Percentiles rank a stretch among this genome's conserved stretches.
Evolutionary conservation across 2,329 filamentous ascomycete species (phyloP).

Genomic region (Penicillium polonicum): DNA sequence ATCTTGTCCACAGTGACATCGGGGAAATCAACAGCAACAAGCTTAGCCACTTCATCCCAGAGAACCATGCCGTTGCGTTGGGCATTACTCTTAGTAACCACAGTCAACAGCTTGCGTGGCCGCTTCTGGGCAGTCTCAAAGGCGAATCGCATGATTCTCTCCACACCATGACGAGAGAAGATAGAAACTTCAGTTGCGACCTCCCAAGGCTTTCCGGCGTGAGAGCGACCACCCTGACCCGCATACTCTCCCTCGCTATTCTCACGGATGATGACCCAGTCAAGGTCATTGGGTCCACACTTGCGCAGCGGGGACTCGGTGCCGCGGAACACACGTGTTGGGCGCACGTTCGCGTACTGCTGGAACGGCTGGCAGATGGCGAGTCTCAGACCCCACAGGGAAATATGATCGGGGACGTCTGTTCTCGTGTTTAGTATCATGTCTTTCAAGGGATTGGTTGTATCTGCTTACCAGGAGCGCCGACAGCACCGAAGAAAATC

Average conservation of each 20-base stretch:
- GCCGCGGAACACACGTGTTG: slow-evolving; percentile 61
- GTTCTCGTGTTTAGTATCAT: not conserved
- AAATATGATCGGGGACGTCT: slow-evolving; percentile 66
- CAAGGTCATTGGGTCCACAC: slow-evolving; percentile 57
- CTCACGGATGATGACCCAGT: slow-evolving; percentile 67
- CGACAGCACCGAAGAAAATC: slow-evolving; percentile 68
- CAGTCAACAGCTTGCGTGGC: slow-evolving; percentile 58
- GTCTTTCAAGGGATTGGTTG: not conserved
- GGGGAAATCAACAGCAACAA: slow-evolving; percentile 57
- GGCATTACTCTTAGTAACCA: slow-evolving; percentile 66
- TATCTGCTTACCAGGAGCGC: slow-evolving; percentile 51
- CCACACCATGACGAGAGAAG: slow-evolving; percentile 61
- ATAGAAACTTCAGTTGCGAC: slow-evolving; percentile 62
- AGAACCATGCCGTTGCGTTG: slow-evolving; percentile 67
- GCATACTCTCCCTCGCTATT: slow-evolving; percentile 68
- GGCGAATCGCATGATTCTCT: slow-evolving; percentile 62
- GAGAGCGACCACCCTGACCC: slow-evolving; percentile 63
- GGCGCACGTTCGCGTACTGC: slow-evolving; percentile 68
- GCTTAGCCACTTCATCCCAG: slow-evolving; percentile 62
- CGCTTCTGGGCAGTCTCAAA: slow-evolving; percentile 60
- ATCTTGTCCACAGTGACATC: slow-evolving; percentile 65
- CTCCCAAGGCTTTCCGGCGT: slow-evolving; percentile 59
- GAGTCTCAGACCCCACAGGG: slow-evolving; percentile 65
- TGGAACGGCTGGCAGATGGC: slow-evolving; percentile 67
- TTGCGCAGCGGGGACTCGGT: slow-evolving; percentile 58